Evolutionary conservation across 2,329 filamentous ascomycete genomes (phyloP).

Genomic region (Phyllosticta ampelicida): DNA sequence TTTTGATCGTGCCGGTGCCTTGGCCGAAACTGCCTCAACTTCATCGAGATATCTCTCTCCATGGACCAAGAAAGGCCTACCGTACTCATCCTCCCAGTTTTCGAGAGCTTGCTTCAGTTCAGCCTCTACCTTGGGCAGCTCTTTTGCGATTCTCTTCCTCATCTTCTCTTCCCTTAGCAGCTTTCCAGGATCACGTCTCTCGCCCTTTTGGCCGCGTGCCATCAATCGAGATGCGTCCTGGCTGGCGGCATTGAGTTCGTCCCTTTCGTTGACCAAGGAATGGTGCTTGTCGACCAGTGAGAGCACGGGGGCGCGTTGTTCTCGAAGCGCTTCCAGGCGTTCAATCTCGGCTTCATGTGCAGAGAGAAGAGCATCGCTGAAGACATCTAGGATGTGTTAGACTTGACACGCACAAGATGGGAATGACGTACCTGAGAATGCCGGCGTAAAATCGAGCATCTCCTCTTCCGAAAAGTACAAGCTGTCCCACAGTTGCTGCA

Average conservation of each 20-base stretch:
- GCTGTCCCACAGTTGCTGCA: constrained; percentile 91
- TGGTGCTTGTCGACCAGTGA: constrained; percentile 75
- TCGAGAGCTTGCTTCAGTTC: constrained; percentile 78
- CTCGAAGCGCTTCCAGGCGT: constrained; percentile 68
- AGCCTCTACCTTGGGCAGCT: constrained; percentile 78
- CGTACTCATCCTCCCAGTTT: constrained; percentile 87
- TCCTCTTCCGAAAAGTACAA: constrained; percentile 95
- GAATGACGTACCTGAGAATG: constrained; percentile 53
- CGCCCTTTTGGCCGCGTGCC: constrained; percentile 82
- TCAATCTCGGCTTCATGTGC: constrained; percentile 88
- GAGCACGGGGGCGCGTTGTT: constrained; percentile 78
- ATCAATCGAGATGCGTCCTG: constrained; percentile 92
- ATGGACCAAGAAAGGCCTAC: constrained; percentile 83
- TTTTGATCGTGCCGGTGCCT: constrained; percentile 58
- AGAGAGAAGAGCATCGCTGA: constrained; percentile 87
- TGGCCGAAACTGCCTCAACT: constrained; percentile 54
- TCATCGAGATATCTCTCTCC: constrained; percentile 84
- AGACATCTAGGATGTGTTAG: constrained; percentile 52
- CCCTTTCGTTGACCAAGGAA: constrained; percentile 70
- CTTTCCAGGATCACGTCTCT: constrained; percentile 88
- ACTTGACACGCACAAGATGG: background rate
- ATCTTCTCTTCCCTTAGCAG: constrained; percentile 94
- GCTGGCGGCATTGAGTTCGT: constrained; percentile 79
- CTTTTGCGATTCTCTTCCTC: constrained; percentile 93
- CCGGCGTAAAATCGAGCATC: constrained; percentile 95